Evolutionary conservation across 148 eudicot species (phyloP).

Genomic region (Spergularia marina): DNA sequence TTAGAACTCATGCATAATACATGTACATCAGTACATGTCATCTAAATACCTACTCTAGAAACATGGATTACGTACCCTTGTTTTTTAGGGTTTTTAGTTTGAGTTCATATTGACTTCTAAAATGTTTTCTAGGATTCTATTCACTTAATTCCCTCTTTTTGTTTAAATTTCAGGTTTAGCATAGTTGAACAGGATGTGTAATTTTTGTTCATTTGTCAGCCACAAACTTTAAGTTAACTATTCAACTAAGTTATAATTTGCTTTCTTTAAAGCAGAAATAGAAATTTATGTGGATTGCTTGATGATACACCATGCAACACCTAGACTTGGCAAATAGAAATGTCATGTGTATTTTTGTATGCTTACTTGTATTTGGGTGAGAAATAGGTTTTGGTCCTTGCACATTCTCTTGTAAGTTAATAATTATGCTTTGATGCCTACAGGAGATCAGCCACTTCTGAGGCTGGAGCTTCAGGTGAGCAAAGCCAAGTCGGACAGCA

Average conservation of each 20-base stretch:
- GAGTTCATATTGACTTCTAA: neutral
- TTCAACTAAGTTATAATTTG: neutral
- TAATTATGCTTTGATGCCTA: conserved; percentile 14
- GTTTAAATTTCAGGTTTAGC: neutral
- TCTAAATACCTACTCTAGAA: no score
- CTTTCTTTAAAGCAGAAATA: no score
- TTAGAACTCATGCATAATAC: neutral
- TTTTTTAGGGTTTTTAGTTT: neutral
- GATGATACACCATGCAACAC: no score
- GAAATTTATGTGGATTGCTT: no score
- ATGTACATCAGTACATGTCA: neutral
- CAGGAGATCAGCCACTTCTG: conserved; percentile 57
- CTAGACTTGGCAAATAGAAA: neutral
- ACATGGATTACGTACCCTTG: neutral
- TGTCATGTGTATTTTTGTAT: neutral
- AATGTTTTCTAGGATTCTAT: neutral
- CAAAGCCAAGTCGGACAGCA: conserved; percentile 63
- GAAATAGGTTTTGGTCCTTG: neutral
- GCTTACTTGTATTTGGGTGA: neutral
- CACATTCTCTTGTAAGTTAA: neutral
- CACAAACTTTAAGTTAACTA: neutral
- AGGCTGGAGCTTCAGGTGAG: conserved; percentile 49
- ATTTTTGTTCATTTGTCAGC: neutral
- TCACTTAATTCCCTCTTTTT: neutral
- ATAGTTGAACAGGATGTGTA: neutral